Percentiles rank a stretch among this genome's conserved stretches.
These are phyloP conservation scores for Choiromyces venosus DNA, from an alignment of 495 filamentous ascomycete species.

Conservation along the genomic window DNA sequence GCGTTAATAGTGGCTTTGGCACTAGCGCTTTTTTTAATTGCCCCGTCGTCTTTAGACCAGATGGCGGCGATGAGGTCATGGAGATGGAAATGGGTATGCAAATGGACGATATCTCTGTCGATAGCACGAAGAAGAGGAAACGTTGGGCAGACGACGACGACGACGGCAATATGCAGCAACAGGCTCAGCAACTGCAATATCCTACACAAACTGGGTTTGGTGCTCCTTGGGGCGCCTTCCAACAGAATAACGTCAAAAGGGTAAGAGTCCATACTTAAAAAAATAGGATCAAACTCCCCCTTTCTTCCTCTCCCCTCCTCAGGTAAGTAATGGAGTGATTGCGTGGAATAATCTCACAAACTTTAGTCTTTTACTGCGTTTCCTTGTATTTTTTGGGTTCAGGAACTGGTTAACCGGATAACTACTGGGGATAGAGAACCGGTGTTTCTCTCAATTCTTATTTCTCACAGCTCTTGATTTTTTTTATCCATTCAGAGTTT, in stretches of 20 bases:
- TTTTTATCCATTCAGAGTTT: slow-evolving; percentile 11
- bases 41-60: slow-evolving; percentile 25
- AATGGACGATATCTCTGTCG: slow-evolving; percentile 22
- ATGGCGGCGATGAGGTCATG: slow-evolving; percentile 32
- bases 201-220: slow-evolving; percentile 15
- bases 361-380: slow-evolving; percentile 8
- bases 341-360: neutral
- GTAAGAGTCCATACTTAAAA: slow-evolving; percentile 27
- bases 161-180: slow-evolving; percentile 22
- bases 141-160: slow-evolving; percentile 32
- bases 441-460: slow-evolving; percentile 22
- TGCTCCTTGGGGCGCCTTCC: slow-evolving; percentile 27
- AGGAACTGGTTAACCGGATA: slow-evolving; percentile 24
- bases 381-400: slow-evolving; percentile 23
- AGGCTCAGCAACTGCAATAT: slow-evolving; percentile 18
- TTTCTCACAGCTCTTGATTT: slow-evolving; percentile 8
- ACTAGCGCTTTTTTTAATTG: neutral
- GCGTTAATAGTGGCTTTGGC: slow-evolving; percentile 18
- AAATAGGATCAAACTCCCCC: neutral
- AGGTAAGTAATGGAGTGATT: slow-evolving; percentile 5
- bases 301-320: neutral
- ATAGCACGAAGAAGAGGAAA: slow-evolving; percentile 31
- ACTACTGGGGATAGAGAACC: slow-evolving; percentile 18
- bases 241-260: slow-evolving; percentile 25
- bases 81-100: slow-evolving; percentile 37